Evolutionary conservation across 257 asterid genomes (phyloP), one percentile per base, ranked within the genome.

Genomic region (Plectranthus barbatus): DNA sequence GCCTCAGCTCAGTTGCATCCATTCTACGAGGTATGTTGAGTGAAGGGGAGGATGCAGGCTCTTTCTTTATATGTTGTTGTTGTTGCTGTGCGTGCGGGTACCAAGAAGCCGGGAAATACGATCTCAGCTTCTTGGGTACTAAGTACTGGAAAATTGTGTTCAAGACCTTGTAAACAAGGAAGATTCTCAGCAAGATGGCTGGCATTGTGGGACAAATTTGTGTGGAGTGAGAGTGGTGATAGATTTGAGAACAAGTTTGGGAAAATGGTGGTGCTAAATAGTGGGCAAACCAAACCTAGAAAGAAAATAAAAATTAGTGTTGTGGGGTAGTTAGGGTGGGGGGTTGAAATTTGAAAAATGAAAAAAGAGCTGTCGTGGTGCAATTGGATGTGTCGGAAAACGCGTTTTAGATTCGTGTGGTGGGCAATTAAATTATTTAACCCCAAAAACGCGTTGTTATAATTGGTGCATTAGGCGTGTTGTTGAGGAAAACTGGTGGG

Each of bases 71-170:
- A 6, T 31, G 36, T 24, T 65, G 73, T 17, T 62, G 73, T 1
- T 66, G 64, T n/a, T 62, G 74, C 0, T 70, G 54, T 13, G 19
- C 9, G 66, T 64, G 45, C 13, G 67, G 56, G 67, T 66, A 68
- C 77, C 80, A 80, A 66, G 86, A 75, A 68, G 80, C 2, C 2
- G 84, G 82, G 83, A 79, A 76, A 18, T 41, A 72, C 26, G 72
- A 15, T 58, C 81, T 56, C 67, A 78, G 17, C 76, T 80, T 82
- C 79, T 82, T 76, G 55, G 88, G 84, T 17, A 77, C 78, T 49
- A 81, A 52, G 63, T 74, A 76, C 42, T 64, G 55, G 26, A 79
- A 14, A 14, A 79, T n/a, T 9, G 80, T 48, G 72, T 71, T 71
- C 12, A 83, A 26, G 74, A 81, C 79, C 24, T 77, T 75, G 76